Percentiles rank a stretch among this genome's conserved stretches.
These are phyloP conservation scores for Scolecobasidium constrictum DNA, from an alignment of 2,329 filamentous ascomycete species.

Conservation along the genomic window DNA sequence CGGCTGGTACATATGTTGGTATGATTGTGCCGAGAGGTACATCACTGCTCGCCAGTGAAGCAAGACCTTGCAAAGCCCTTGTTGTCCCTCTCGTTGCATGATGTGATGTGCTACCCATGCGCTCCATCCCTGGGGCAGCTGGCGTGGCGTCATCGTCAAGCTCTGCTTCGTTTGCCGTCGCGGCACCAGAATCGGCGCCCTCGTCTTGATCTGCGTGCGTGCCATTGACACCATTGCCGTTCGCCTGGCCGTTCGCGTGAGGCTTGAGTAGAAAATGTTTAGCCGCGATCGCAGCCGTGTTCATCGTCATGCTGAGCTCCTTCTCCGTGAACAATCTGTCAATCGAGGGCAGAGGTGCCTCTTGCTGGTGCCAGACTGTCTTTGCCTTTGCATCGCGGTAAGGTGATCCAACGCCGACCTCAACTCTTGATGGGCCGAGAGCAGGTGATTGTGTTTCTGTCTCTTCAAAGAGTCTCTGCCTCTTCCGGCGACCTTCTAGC, in stretches of 20 bases:
- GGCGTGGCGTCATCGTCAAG: conserved; percentile 22
- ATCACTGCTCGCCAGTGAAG: conserved; percentile 28
- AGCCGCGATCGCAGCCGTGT: conserved; percentile 49
- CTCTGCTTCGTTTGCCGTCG: conserved; percentile 11
- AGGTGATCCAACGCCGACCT: conserved; percentile 36
- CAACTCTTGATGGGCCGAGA: conserved; percentile 32
- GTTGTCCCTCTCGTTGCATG: conserved; percentile 41
- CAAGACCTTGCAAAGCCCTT: conserved; percentile 45
- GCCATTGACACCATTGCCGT: conserved; percentile 21
- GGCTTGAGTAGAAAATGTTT: conserved; percentile 45
- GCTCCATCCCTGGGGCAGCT: conserved; percentile 47
- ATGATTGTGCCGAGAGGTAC: conserved; percentile 23
- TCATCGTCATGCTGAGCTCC: conserved; percentile 51
- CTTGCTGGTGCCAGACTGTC: conserved; percentile 43
- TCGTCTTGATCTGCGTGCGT: conserved; percentile 4
- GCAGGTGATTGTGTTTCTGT: conserved; percentile 22
- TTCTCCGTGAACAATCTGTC: conserved; percentile 58
- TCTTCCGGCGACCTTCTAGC: conserved; percentile 43
- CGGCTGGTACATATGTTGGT: conserved; percentile 22
- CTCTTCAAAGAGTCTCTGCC: conserved; percentile 42
- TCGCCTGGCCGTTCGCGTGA: conserved; percentile 13
- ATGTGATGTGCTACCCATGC: conserved; percentile 47
- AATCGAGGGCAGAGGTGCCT: conserved; percentile 48
- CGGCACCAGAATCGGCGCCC: neutral
- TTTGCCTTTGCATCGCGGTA: conserved; percentile 43